A percentile compares a stretch with the other conserved stretches of the same genome.
phyloP scores from a whole-genome alignment of 805 yeast species.

The Kodamaea leandrae region DNA sequence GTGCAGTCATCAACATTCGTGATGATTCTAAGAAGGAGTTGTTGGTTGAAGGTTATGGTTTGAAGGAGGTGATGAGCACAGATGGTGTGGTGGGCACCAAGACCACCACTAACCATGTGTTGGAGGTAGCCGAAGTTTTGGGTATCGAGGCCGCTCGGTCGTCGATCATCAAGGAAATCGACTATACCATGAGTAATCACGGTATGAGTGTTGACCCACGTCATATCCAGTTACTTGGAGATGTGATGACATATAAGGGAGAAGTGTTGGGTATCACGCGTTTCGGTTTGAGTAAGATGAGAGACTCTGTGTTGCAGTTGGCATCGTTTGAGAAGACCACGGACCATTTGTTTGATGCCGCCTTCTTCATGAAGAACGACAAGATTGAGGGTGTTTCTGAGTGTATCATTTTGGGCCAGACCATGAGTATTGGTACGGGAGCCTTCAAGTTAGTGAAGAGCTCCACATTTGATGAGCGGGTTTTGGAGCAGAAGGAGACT shows the following conservation, averaged over 20 bases:
- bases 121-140: conserved; percentile 83
- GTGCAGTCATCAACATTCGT: conserved; percentile 93
- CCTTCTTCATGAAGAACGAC: conserved; percentile 96
- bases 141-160: conserved; percentile 98
- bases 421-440: conserved; percentile 97
- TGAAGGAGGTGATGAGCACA: conserved; percentile 93
- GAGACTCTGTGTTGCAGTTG: conserved; percentile 94
- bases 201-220: conserved; percentile 99
- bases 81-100: conserved; percentile 91
- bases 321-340: conserved; percentile 98
- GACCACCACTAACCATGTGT: conserved; percentile 87
- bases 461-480: conserved; percentile 43
- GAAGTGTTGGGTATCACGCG: conserved; percentile 97
- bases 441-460: conserved; percentile 80
- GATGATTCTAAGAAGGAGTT: conserved; percentile 86
- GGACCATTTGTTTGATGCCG: conserved; percentile 96
- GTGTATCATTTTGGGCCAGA: conserved; percentile 95
- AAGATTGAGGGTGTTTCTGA: conserved; percentile 96
- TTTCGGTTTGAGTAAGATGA: conserved; percentile 96
- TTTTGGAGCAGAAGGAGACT: conserved; percentile 42
- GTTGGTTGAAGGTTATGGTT: conserved; percentile 96
- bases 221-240: conserved; percentile 95
- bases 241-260: conserved; percentile 98
- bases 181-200: conserved; percentile 96
- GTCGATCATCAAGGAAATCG: conserved; percentile 90